Percentiles rank a stretch among this genome's conserved stretches.
phyloP scores from a whole-genome alignment of 1,284 basidiomycete genomes.

The Golubevia sp. region DNA sequence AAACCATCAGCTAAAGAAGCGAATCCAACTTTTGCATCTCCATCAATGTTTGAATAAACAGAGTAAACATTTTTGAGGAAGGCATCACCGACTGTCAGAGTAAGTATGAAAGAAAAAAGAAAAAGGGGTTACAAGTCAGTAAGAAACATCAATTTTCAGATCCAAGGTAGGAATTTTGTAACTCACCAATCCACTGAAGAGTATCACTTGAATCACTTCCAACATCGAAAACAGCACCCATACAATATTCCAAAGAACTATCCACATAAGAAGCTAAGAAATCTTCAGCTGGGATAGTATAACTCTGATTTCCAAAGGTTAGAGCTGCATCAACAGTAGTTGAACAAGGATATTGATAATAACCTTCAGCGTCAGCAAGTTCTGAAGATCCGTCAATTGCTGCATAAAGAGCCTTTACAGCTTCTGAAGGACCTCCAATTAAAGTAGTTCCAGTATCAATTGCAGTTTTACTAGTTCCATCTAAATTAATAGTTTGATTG shows the following conservation, averaged over 20 bases:
- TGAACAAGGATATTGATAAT: constrained; percentile 47
- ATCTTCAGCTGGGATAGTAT: constrained; percentile 28
- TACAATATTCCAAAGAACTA: constrained; percentile 18
- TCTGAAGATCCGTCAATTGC: constrained; percentile 26
- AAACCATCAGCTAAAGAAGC: constrained; percentile 37
- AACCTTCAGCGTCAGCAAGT: constrained; percentile 22
- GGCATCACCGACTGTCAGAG: constrained; percentile 26
- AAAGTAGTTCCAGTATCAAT: constrained; percentile 55
- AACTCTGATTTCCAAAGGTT: constrained; percentile 35
- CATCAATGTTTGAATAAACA: constrained; percentile 23
- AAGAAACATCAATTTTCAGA: no score
- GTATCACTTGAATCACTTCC: constrained; percentile 16
- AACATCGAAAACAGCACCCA: constrained; percentile 45
- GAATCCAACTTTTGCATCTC: constrained; percentile 30
- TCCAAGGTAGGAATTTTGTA: no score
- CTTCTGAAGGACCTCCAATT: constrained; percentile 42
- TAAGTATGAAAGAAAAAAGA: no score
- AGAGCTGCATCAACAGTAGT: constrained; percentile 26
- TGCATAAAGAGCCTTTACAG: constrained; percentile 31
- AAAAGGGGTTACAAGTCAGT: no score
- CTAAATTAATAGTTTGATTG: constrained; percentile 14
- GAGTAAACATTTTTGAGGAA: constrained; percentile 53
- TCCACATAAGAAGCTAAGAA: constrained; percentile 18
- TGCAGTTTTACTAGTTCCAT: constrained; percentile 22
- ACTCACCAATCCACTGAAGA: constrained; percentile 35